Evolutionary conservation across 805 yeast genomes (phyloP), one percentile per base, ranked within the genome.

Genomic region (Sugiyamaella lignohabitans): DNA sequence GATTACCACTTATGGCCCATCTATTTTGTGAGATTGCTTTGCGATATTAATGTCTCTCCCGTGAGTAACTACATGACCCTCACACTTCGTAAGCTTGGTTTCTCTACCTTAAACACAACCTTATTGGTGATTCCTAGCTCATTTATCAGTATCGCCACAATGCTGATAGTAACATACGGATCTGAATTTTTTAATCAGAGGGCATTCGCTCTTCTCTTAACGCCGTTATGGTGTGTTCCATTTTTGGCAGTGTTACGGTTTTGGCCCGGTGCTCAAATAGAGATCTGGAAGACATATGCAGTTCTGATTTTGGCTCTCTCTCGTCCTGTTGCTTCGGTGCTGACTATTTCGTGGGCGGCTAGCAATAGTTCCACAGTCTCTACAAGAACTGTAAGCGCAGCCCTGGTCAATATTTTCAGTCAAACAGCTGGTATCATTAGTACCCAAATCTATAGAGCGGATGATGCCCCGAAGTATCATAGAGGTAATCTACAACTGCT

Each of bases 401-500:
- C 87, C 0, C 48, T 83, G 40, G 80, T 76, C 57, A 83, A 82
- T 56, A 80, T 82, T 70, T 74, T 71, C 59, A 77, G 76, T 0
- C 88, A 83, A 58, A 67, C 77, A 0, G 82, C 79, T 1, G 61
- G 68, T 17, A 78, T 83, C 41, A 65, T 75, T 6, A 65, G 78
- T 2, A 65, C 79, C 5, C 75, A 81, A 55, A 70, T 83, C 4
- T 83, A 82, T 61, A 62, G 80, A 41, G 59, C 60, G 1, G 73
- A 70, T 38, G 89, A 83, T 57, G 66, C 65, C 36, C 89, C 89
- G 1, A 57, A 70, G 29, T 84, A 84, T 57, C 70, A 70, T 36
- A 62, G 73, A 19, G 91, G 88, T 37, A 80, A 82, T 51, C 40
- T 45, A 8, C 56, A 52, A 30, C 42, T 64, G 16, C 43, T 64